These are phyloP conservation scores for Sclerotinia subarctica DNA, from an alignment of 2,329 filamentous ascomycete genomes.

Conservation along the genomic window DNA sequence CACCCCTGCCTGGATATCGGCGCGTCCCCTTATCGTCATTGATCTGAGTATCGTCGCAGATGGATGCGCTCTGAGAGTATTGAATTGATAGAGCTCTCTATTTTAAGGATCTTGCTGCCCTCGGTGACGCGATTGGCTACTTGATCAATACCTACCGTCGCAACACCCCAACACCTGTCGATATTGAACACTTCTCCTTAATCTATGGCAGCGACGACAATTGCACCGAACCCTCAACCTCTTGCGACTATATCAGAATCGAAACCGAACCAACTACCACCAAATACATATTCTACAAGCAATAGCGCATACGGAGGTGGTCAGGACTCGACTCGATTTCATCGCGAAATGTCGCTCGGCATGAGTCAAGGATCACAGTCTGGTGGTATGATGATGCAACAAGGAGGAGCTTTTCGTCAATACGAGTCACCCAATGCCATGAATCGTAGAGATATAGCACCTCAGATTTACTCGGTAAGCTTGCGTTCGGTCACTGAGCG, in stretches of 20 bases:
- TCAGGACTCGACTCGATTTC: conserved; percentile 27
- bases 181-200: conserved; percentile 18
- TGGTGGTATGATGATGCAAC: conserved; percentile 38
- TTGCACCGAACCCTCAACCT: conserved; percentile 32
- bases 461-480: conserved; percentile 62
- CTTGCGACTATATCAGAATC: conserved; percentile 35
- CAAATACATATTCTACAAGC: conserved; percentile 27
- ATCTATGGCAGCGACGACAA: conserved; percentile 34
- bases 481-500: conserved; percentile 18
- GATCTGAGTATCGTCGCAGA: not conserved
- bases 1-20: conserved; percentile 19
- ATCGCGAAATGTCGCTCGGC: conserved; percentile 37
- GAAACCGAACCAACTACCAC: conserved; percentile 33
- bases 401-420: conserved; percentile 34
- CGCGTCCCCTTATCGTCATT: conserved; percentile 30
- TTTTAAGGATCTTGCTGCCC: not conserved
- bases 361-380: conserved; percentile 39
- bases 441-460: conserved; percentile 37
- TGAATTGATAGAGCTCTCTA: not conserved
- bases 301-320: conserved; percentile 29
- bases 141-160: not conserved
- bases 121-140: conserved; percentile 22
- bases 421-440: conserved; percentile 33
- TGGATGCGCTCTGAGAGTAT: conserved; percentile 12
- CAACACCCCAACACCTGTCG: conserved; percentile 7